phyloP scores from a whole-genome alignment of 2,329 filamentous ascomycete genomes.

The Fusarium sp. region DNA sequence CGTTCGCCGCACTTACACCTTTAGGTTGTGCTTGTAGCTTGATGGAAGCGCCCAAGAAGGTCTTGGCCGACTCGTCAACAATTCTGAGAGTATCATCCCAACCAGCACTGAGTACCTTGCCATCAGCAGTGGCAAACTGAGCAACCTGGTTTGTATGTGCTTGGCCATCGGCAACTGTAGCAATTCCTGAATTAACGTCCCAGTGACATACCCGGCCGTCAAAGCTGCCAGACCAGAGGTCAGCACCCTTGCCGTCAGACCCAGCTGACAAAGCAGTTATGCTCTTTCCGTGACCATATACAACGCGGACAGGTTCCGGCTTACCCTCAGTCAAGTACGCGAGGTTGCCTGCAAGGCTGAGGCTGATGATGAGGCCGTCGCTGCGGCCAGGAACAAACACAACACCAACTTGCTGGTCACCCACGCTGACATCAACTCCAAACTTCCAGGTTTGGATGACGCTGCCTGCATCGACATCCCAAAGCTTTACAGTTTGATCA shows the following conservation, averaged over 20 bases:
- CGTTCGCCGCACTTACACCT: constrained; percentile 67
- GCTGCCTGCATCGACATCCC: constrained; percentile 86
- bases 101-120: constrained; percentile 82
- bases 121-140: constrained; percentile 71
- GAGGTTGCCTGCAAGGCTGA: constrained; percentile 88
- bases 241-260: constrained; percentile 64
- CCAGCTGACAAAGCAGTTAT: constrained; percentile 74
- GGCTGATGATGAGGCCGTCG: constrained; percentile 88
- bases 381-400: constrained; percentile 85
- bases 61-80: constrained; percentile 77
- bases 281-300: constrained; percentile 91
- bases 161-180: constrained; percentile 78
- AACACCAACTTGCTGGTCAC: constrained; percentile 92
- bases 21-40: constrained; percentile 85
- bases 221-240: constrained; percentile 89
- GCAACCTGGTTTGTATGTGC: constrained; percentile 87
- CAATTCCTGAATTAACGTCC: constrained; percentile 77
- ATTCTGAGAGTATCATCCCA: constrained; percentile 94
- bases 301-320: constrained; percentile 71
- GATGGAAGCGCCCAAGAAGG: constrained; percentile 74
- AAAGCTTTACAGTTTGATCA: constrained; percentile 93
- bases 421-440: constrained; percentile 79
- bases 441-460: constrained; percentile 85
- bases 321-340: constrained; percentile 85
- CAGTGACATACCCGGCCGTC: constrained; percentile 88